Percentiles rank a stretch among this genome's conserved stretches.
phyloP scores from a whole-genome alignment of 2,329 filamentous ascomycete genomes.

The Leptographium radiaticola region DNA sequence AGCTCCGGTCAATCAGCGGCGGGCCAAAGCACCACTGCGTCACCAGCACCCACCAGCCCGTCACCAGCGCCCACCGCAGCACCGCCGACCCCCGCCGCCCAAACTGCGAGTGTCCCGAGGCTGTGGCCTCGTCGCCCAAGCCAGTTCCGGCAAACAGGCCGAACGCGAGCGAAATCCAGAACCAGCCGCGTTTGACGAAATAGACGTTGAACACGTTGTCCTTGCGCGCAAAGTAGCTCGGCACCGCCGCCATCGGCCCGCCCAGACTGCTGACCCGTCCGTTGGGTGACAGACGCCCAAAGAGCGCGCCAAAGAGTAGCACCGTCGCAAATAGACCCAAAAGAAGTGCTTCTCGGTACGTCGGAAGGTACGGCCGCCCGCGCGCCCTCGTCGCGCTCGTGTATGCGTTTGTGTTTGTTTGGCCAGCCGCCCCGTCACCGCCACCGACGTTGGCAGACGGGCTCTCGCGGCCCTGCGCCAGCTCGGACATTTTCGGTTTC shows the following conservation, averaged over 20 bases:
- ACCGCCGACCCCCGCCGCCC: conserved; percentile 33
- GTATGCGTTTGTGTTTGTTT: background rate
- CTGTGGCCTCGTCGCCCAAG: conserved; percentile 28
- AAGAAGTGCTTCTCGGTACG: conserved; percentile 49
- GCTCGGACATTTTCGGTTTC: conserved; percentile 6
- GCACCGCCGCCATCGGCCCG: conserved; percentile 18
- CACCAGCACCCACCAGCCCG: conserved; percentile 67
- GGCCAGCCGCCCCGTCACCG: background rate
- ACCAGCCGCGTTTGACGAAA: conserved; percentile 94
- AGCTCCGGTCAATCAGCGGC: conserved; percentile 77
- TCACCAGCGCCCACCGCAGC: conserved; percentile 59
- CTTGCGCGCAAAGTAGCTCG: conserved; percentile 88
- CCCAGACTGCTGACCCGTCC: conserved; percentile 53
- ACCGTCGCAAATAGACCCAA: conserved; percentile 64
- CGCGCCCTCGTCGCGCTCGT: conserved; percentile 15
- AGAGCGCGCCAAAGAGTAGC: conserved; percentile 70
- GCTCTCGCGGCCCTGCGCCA: background rate
- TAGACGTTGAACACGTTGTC: conserved; percentile 82
- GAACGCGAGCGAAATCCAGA: conserved; percentile 74
- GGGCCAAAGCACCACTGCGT: conserved; percentile 98
- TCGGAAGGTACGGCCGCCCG: conserved; percentile 52
- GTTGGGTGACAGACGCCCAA: conserved; percentile 62
- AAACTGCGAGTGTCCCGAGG: conserved; percentile 10
- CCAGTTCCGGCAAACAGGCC: conserved; percentile 56
- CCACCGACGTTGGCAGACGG: background rate